Evolutionary conservation across 495 filamentous ascomycete species (phyloP), one percentile per base, ranked within the genome.

Genomic region (Annulohypoxylon bovei): DNA sequence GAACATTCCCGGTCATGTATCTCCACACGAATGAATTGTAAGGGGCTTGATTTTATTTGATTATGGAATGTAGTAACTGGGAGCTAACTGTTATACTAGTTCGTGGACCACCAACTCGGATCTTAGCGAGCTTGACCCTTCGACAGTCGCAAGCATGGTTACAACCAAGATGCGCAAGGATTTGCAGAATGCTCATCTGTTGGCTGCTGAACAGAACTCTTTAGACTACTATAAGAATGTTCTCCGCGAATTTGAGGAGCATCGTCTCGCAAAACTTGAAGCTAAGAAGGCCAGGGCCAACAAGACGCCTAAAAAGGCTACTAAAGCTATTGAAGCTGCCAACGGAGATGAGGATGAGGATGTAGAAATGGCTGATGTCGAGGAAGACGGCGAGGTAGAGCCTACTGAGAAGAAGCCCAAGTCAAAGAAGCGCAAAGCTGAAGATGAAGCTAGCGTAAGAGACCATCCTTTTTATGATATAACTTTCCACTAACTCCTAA

Each of bases 21-120:
- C 82, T 98, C 59, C 84, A 89, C 63, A 96, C 93, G 58, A 96
- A 97, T 77, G 93, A 97, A 84, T 98, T 98, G 94, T 98, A 82
- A 86, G 94, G 89, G 27, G 6, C 33, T 37, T 20, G 5, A 27
- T 33, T 23, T 35, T 25, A 25, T 40, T 20, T 47, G 40, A n/a
- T 22, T 18, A 23, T 14, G 0, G 16, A 1, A 27, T 62, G 16
- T 49, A 3, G 33, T 27, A 47, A 57, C 12, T 22, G 18, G 4
- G 46, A 20, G 58, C 72, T 78, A 63, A 77, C 56, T 11, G 47
- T 46, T 4, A 62, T 33, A 68, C 33, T 69, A 98, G 94, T 79
- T 88, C 90, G 9, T 98, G 93, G 92, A 90, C 94, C 28, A 84
- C 87, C 33, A 97, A 97, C 77, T 89, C 88, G 14, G 89, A 91